Percentiles rank a stretch among this genome's conserved stretches.
These are phyloP conservation scores for Gomphus bonarii DNA, from an alignment of 1,284 basidiomycete species.

Conservation along the genomic window DNA sequence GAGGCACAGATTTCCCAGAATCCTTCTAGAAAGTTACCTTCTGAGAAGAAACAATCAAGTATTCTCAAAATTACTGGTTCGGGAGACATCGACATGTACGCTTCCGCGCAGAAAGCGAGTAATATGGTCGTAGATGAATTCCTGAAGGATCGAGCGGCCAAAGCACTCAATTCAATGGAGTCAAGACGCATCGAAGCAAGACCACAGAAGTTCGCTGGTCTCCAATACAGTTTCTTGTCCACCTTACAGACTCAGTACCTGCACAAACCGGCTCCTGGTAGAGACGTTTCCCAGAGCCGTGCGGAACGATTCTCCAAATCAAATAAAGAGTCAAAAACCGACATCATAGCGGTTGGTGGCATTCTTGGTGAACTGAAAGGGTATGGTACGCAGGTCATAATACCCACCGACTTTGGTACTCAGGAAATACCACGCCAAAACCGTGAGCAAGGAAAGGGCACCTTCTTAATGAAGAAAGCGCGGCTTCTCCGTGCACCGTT, in stretches of 20 bases:
- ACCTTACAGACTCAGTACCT: conserved; percentile 42
- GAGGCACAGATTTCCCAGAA: conserved; percentile 6
- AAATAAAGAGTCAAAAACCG: neutral
- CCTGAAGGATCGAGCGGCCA: neutral
- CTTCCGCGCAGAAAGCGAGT: conserved; percentile 21
- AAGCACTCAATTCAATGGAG: conserved; percentile 14
- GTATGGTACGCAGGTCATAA: neutral
- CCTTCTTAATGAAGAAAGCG: conserved; percentile 21
- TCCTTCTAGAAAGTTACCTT: neutral
- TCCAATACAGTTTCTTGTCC: conserved; percentile 46
- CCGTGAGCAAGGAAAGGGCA: conserved; percentile 15
- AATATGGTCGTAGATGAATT: conserved; percentile 17
- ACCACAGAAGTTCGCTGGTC: conserved; percentile 53
- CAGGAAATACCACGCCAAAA: conserved; percentile 10
- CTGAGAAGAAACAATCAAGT: neutral
- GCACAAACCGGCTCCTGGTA: conserved; percentile 44
- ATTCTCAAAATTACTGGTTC: neutral
- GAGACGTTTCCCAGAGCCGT: conserved; percentile 31
- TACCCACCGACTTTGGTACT: conserved; percentile 15
- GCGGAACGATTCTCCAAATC: neutral
- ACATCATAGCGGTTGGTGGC: conserved; percentile 9
- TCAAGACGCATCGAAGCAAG: conserved; percentile 44
- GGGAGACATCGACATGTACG: conserved; percentile 4
- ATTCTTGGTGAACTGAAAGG: conserved; percentile 7
- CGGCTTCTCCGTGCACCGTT: conserved; percentile 20